Evolutionary conservation across 768 basidiomycete species (phyloP), one percentile per base, ranked within the genome.

Genomic region (Kwoniella dejecticola): DNA sequence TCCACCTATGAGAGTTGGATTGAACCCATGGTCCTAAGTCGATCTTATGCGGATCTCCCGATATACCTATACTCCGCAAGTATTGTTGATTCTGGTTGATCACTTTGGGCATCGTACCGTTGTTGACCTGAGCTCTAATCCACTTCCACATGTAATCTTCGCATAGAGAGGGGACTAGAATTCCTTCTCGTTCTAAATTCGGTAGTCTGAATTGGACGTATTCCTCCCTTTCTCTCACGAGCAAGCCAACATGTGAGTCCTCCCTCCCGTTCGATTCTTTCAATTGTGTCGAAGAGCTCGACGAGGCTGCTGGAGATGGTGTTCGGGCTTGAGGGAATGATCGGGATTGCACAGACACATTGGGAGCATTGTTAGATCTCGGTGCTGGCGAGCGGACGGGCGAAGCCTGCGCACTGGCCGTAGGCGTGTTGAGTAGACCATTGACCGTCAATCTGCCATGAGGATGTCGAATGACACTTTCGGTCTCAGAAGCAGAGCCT

Each of bases 161-260:
- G 29, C 59, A 31, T 1, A 49, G 50, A 10, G 42, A 5, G 1
- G 50, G 52, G 11, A 66, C 61, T 15, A 63, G 13, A 3, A 46
- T 29, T 3, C 64, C 67, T 7, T 50, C 19, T 13, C n/a, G 45
- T 26, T 53, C 33, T 12, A 61, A 46, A 11, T 24, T 15, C 2
- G 21, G 15, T 21, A 29, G 4, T 17, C 61, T 47, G 46, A 65
- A 54, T 27, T 31, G 41, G 17, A 60, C 31, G 44, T 71, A 71
- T 42, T 63, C 46, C 13, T 60, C 60, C 15, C 67, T 45, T 46
- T 71, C 70, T 17, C 66, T 62, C 15, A 64, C 31, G 4, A 71
- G 60, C 24, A 55, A 15, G 13, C 63, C 69, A n/a, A 67, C 60
- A 46, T 71, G 69, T 1, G 30, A 15, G 19, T 60, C 62, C 29